phyloP scores from a whole-genome alignment of 306 rosid genomes.

The Citrullus amarus region DNA sequence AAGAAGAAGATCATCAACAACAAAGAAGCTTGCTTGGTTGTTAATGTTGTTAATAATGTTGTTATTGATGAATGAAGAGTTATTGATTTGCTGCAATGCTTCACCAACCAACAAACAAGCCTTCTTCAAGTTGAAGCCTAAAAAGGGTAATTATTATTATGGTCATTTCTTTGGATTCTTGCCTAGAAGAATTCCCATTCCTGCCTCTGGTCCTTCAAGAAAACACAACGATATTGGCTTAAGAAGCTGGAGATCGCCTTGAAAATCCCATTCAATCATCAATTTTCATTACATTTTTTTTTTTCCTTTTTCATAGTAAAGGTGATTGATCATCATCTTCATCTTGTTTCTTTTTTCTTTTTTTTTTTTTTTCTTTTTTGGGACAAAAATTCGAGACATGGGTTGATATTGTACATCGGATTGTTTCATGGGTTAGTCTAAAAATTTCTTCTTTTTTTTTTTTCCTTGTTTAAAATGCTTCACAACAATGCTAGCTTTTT shows the following conservation, averaged over 20 bases:
- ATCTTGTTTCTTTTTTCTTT: background rate
- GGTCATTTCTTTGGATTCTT: slow-evolving; percentile 82
- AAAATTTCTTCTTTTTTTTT: background rate
- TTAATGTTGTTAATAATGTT: slow-evolving; percentile 20
- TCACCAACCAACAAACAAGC: slow-evolving; percentile 25
- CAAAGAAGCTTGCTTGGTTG: slow-evolving; percentile 23
- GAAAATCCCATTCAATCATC: background rate
- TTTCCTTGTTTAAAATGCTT: background rate
- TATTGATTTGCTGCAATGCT: slow-evolving; percentile 27
- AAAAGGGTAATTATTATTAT: slow-evolving; percentile 10
- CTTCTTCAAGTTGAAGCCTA: slow-evolving; percentile 53
- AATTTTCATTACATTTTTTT: background rate
- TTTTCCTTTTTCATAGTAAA: background rate
- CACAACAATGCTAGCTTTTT: background rate
- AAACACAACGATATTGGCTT: slow-evolving; percentile 79
- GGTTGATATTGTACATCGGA: slow-evolving; percentile 5
- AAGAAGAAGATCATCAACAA: slow-evolving; percentile 14
- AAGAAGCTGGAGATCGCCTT: slow-evolving; percentile 53
- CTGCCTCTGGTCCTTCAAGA: slow-evolving; percentile 86
- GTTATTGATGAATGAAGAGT: slow-evolving; percentile 14
- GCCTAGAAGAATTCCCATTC: slow-evolving; percentile 64
- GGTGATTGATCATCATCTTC: background rate
- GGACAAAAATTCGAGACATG: background rate
- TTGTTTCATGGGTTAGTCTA: slow-evolving; percentile 10
- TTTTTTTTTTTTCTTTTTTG: background rate